Evolutionary conservation across 495 filamentous ascomycete genomes (phyloP).

Genomic region (Penicillium crystallinum): DNA sequence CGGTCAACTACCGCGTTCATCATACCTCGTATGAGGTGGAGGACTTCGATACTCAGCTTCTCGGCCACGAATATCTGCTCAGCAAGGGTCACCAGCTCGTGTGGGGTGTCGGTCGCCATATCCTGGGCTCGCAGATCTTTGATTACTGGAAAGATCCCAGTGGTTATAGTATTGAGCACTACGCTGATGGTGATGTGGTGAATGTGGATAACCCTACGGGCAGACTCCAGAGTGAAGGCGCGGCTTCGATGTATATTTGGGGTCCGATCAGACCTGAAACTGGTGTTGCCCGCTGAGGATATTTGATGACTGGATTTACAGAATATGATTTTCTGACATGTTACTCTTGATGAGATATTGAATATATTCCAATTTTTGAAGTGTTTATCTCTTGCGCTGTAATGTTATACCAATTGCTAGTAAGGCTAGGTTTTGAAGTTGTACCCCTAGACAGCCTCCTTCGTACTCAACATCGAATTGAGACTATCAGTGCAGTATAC

Average conservation of each 20-base stretch:
- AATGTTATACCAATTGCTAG: too few relatives aligned
- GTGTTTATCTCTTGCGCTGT: too few relatives aligned
- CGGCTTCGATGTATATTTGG: not conserved
- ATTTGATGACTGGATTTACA: not conserved
- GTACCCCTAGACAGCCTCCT: too few relatives aligned
- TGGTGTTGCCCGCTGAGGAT: not conserved
- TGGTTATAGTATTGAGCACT: constrained; percentile 64
- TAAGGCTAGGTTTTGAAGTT: too few relatives aligned
- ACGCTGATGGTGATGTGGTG: constrained; percentile 64
- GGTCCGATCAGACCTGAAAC: not conserved
- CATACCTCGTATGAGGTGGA: constrained; percentile 71
- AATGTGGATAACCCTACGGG: constrained; percentile 51
- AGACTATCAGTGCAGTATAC: too few relatives aligned
- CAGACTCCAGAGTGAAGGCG: not conserved
- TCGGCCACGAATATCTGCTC: constrained; percentile 68
- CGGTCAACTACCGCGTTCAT: constrained; percentile 43
- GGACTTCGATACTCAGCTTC: constrained; percentile 68
- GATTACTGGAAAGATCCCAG: constrained; percentile 70
- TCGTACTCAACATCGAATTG: too few relatives aligned
- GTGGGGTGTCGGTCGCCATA: constrained; percentile 73
- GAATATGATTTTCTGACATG: not conserved
- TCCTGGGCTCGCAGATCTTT: constrained; percentile 70
- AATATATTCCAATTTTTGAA: too few relatives aligned
- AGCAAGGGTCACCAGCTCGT: constrained; percentile 59
- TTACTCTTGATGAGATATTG: not conserved